A percentile compares a stretch with the other conserved stretches of the same genome.
Conservation (phyloP, 2,329 filamentous ascomycete species). For the Colletotrichum siamense region DNA sequence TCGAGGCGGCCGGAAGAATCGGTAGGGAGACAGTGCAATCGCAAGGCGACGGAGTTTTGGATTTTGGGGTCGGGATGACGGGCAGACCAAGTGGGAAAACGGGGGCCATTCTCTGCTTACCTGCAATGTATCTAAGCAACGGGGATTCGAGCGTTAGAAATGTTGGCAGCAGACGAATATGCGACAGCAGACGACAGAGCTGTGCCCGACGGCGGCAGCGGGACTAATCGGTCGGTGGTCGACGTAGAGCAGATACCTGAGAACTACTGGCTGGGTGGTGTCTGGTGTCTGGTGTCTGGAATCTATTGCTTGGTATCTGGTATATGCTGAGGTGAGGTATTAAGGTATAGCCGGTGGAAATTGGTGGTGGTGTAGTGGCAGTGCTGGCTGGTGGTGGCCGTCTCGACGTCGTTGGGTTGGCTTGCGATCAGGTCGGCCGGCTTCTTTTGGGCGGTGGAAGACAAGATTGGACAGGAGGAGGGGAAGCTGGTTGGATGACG, state of each 20-base stretch:
- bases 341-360: background rate
- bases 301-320: background rate
- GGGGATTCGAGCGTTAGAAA: background rate
- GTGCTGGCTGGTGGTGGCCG: background rate
- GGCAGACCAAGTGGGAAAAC: background rate
- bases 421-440: background rate
- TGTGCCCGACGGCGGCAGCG: background rate
- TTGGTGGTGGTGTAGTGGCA: constrained; percentile 8
- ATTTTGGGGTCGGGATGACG: background rate
- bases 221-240: background rate
- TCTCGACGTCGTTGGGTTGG: background rate
- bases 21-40: background rate
- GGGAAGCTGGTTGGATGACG: background rate
- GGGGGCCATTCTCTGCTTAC: background rate
- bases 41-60: background rate
- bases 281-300: background rate
- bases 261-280: constrained; percentile 2
- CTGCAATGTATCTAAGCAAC: background rate
- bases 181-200: background rate
- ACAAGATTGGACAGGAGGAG: constrained; percentile 8
- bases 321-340: background rate
- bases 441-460: background rate
- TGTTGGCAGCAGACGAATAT: background rate
- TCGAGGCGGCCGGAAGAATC: constrained; percentile 14
- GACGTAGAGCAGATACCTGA: background rate